Evolutionary conservation across 257 asterid species (phyloP), one percentile per base, ranked within the genome.

Genomic region (Phtheirospermum japonicum): DNA sequence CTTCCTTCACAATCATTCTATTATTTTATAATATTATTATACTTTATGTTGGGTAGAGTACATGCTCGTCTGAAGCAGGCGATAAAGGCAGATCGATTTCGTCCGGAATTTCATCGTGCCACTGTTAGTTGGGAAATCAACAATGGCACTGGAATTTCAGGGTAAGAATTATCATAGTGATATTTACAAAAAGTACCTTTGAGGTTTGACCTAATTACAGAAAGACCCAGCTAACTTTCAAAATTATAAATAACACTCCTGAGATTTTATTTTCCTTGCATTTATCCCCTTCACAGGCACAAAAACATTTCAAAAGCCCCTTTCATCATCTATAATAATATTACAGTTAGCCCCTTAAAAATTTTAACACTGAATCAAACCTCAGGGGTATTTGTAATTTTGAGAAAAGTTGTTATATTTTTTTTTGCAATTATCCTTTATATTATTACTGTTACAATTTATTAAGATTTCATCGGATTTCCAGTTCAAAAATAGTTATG

Each of bases 91-190:
- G 89, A 85, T 76, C 77, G 86, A 19, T 42, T 59, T 61, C 97
- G 97, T 68, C 82, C 79, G 2, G 97, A 92, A 71, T 92, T 77
- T 73, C 99, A 86, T 65, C 86, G 95, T 46, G 96, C 95, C 64
- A 67, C 76, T 62, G 68, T 92, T 53, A 76, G 74, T 55, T 92
- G 97, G 97, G 97, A 85, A 65, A 39, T 59, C 13, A 75, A 68
- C 64, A 67, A 75, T 72, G 85, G 75, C 71, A 62, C 83, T 60
- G 87, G 75, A 60, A 70, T 14, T 59, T 73, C 88, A 9, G 99
- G 96, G 99, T 92, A 77, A 81, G 83, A 20, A 4, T 19, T 50
- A 46, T n/a, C 57, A 18, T 50, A 8, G 10, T 2, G 9, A n/a
- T 46, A 46, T 14, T 46, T 46, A 46, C 53, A 46, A 7, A 46